phyloP scores from a whole-genome alignment of 495 filamentous ascomycete genomes.

The Penicillium taxi region DNA sequence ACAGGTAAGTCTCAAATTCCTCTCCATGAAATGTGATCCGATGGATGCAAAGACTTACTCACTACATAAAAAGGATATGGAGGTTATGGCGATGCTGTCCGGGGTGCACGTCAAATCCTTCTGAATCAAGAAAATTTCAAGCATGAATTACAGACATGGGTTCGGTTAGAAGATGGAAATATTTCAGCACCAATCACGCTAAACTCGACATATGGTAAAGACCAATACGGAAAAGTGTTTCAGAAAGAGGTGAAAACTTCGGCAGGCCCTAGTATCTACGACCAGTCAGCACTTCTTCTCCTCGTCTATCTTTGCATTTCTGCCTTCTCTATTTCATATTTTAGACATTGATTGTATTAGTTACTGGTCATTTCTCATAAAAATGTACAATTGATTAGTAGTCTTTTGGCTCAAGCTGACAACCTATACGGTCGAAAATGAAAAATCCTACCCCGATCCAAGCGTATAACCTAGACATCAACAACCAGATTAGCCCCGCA shows the following conservation, averaged over 20 bases:
- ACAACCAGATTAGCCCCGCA: background rate
- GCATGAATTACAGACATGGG: constrained; percentile 51
- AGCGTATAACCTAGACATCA: constrained; percentile 7
- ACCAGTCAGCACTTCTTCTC: too few species aligned
- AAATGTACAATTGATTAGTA: too few species aligned
- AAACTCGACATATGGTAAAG: constrained; percentile 60
- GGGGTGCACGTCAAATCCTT: constrained; percentile 52
- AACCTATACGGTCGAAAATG: constrained; percentile 10
- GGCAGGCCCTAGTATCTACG: too few species aligned
- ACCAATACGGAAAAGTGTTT: too few species aligned
- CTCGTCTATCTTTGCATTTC: too few species aligned
- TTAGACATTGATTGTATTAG: too few species aligned
- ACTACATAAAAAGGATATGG: too few species aligned
- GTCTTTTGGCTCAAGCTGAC: too few species aligned
- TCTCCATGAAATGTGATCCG: background rate
- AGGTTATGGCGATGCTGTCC: constrained; percentile 57
- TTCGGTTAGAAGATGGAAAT: constrained; percentile 55
- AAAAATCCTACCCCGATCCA: constrained; percentile 7
- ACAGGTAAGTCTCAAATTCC: constrained; percentile 34
- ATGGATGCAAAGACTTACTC: too few species aligned
- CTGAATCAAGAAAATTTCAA: constrained; percentile 31
- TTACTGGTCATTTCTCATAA: too few species aligned
- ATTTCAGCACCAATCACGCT: constrained; percentile 50
- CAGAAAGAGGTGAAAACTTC: too few species aligned
- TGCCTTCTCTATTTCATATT: too few species aligned